These are phyloP conservation scores for Nothophoma quercina DNA, from an alignment of 2,329 filamentous ascomycete species.

Conservation along the genomic window DNA sequence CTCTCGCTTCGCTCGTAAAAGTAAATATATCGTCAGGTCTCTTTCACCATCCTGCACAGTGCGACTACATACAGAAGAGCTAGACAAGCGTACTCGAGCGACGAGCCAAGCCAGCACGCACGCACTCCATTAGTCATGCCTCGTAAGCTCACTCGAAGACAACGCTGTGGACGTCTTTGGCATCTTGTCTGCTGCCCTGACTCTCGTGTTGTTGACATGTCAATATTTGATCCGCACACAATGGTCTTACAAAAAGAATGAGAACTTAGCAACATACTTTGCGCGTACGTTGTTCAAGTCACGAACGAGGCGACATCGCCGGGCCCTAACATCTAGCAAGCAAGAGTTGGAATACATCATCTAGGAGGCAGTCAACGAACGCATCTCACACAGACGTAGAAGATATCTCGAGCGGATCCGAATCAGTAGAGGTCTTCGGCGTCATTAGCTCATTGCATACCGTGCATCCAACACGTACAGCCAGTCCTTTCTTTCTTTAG, in stretches of 20 bases:
- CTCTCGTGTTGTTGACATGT: constrained; percentile 3
- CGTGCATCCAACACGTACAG: constrained; percentile 13
- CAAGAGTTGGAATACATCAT: constrained; percentile 1
- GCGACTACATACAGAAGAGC: background rate
- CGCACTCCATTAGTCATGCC: too few relatives aligned
- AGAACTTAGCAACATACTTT: background rate
- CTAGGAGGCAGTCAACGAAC: constrained; percentile 2
- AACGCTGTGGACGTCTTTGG: background rate
- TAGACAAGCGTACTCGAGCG: background rate
- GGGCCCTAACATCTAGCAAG: background rate
- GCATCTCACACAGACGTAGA: background rate
- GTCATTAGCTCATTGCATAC: constrained; percentile 10
- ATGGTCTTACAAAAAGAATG: constrained; percentile 4
- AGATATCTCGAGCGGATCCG: constrained; percentile 3
- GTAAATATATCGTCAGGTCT: background rate
- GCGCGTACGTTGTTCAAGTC: constrained; percentile 4
- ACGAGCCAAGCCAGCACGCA: background rate
- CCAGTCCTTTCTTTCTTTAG: constrained; percentile 20
- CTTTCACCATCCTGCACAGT: background rate
- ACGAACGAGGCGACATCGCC: background rate
- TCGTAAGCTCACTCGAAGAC: too few relatives aligned
- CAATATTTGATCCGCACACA: constrained; percentile 6
- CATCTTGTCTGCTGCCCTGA: constrained; percentile 1
- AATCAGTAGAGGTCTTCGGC: constrained; percentile 4
- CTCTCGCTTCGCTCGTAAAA: background rate